Base-by-base conservation (phyloP, 108 stramenopile genomes). In the Phaeodactylum tricornutum region DNA sequence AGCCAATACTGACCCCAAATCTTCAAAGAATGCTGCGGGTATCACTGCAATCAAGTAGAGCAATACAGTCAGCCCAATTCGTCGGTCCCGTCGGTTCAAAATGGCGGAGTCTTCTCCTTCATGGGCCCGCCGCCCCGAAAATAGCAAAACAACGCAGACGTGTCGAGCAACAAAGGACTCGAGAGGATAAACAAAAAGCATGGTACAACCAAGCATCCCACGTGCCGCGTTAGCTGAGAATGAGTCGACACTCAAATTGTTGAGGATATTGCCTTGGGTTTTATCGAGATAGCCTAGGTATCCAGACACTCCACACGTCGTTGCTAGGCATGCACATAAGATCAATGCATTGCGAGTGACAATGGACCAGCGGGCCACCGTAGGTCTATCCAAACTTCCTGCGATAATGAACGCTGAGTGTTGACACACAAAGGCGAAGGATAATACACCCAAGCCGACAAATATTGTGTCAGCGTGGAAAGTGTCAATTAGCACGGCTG, bases 381-480 rank as follows among this genome's bases (percentile, higher is more conserved):
- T 82, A 9, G 89, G 84, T 9, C 64, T 61, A 22, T 66, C 53
- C 28, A 91, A 49, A 14, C 77, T 79, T 37, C 84, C 84, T 0
- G 89, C 84, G 61, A 91, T 85, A 23, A 91, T 84, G 57, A 86
- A 91, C 12, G 84, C 75, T 6, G 79, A 81, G 39, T 82, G 77
- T 56, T 84, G 81, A 59, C 89, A 91, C 0, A 91, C 89, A 71
- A 84, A 91, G 8, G 89, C 89, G 72, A 91, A 91, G 27, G 67
- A 68, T 35, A 82, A 53, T 3, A 90, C 82, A 0, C 87, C 87
- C 49, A 89, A 40, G 0, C 87, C 87, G 20, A 82, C 76, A 70
- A 89, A 89, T 11, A 89, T 58, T 1, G 81, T 80, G 12, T 67
- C 65, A 9, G 43, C 8, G 29, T 66, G 60, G 30, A 80, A 41